Conservation (phyloP, 192 early-diverging fungal species). For the Blastocladiella britannica region DNA sequence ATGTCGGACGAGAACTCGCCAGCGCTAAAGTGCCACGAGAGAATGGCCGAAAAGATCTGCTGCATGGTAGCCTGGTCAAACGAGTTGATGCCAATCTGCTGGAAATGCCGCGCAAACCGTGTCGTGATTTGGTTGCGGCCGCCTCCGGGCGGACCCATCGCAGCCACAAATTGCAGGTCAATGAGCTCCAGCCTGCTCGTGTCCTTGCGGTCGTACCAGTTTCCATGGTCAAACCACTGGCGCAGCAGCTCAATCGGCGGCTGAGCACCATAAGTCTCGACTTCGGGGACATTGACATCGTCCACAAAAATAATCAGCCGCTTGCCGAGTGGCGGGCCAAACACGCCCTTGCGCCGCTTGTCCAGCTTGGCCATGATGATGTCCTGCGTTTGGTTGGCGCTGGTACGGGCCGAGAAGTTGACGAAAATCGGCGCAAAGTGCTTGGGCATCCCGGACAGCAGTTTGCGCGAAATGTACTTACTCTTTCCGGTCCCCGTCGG, state of each 20-base stretch:
- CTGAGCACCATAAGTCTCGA: constrained; percentile 96
- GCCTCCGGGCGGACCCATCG: constrained; percentile 98
- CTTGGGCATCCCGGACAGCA: constrained; percentile 57
- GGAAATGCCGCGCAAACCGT: constrained; percentile 88
- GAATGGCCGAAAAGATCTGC: constrained; percentile 90
- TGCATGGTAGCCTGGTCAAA: constrained; percentile 72
- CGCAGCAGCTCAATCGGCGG: constrained; percentile 90
- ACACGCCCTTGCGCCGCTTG: constrained; percentile 69
- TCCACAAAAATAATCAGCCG: constrained; percentile 99
- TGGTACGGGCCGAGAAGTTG: constrained; percentile 96
- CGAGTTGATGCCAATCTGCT: constrained; percentile 93
- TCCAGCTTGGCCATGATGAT: constrained; percentile 97
- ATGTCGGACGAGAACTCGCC: constrained; percentile 72
- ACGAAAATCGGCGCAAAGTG: constrained; percentile 92
- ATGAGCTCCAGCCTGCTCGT: constrained; percentile 82
- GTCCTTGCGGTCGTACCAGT: constrained; percentile 83
- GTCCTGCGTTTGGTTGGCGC: constrained; percentile 78
- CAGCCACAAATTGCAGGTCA: constrained; percentile 97
- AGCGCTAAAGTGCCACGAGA: constrained; percentile 76
- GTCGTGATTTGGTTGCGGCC: constrained; percentile 90
- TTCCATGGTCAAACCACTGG: constrained; percentile 80
- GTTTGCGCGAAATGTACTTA: constrained; percentile 89
- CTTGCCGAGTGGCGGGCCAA: constrained; percentile 57
- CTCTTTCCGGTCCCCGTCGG: constrained; percentile 98
- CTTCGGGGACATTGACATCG: constrained; percentile 93